Percentiles rank a stretch among this genome's conserved stretches.
These are phyloP conservation scores for Xylariaceae sp. DNA, from an alignment of 2,329 filamentous ascomycete species.

Conservation along the genomic window DNA sequence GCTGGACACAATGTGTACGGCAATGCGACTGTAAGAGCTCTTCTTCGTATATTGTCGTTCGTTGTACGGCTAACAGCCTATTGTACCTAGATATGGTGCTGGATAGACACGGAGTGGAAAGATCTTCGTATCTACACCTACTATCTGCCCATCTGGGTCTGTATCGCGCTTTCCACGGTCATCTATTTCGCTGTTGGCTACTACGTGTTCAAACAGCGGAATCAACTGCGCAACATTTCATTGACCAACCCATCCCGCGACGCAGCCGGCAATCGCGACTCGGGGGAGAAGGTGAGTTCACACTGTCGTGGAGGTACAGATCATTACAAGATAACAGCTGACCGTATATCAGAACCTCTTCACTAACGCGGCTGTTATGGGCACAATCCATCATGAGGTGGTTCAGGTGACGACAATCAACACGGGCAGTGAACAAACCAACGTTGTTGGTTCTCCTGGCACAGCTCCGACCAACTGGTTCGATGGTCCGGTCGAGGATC, in stretches of 20 bases:
- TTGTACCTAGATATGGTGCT: conserved; percentile 54
- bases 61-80: conserved; percentile 9
- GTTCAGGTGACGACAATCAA: conserved; percentile 30
- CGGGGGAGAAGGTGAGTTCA: conserved; percentile 29
- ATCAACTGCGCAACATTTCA: conserved; percentile 47
- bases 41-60: background rate
- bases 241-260: conserved; percentile 37
- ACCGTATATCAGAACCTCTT: conserved; percentile 24
- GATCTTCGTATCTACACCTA: conserved; percentile 57
- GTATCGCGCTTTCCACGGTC: conserved; percentile 50
- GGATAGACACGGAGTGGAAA: conserved; percentile 54
- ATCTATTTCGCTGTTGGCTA: conserved; percentile 57
- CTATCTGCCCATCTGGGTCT: conserved; percentile 59
- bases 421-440: conserved; percentile 18
- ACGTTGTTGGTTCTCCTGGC: conserved; percentile 5
- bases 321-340: background rate
- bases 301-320: background rate
- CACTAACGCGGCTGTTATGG: conserved; percentile 31
- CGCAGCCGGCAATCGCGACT: conserved; percentile 23
- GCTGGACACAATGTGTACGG: conserved; percentile 46
- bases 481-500: conserved; percentile 24
- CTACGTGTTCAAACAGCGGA: conserved; percentile 56
- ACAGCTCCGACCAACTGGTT: conserved; percentile 26
- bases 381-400: conserved; percentile 29
- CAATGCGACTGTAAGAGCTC: conserved; percentile 48